A percentile compares a stretch with the other conserved stretches of the same genome.
phyloP scores from a whole-genome alignment of 2,329 filamentous ascomycete species.

The Botrytis aclada region DNA sequence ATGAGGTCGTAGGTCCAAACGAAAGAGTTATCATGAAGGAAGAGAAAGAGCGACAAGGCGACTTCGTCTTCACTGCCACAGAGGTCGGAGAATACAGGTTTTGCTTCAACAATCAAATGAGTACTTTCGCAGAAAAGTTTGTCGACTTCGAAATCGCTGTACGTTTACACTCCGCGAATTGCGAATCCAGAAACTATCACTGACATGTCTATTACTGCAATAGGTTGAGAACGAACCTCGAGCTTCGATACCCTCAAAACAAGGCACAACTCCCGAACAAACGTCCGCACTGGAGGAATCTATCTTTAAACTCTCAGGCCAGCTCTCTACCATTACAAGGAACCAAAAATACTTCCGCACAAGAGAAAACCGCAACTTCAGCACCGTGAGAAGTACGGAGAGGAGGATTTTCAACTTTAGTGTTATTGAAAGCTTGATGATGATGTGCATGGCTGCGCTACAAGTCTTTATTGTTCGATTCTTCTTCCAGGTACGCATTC shows the following conservation, averaged over 20 bases:
- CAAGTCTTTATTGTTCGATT: conserved; percentile 97
- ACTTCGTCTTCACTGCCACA: conserved; percentile 95
- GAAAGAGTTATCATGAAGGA: conserved; percentile 81
- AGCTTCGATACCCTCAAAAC: conserved; percentile 80
- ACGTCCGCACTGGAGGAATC: conserved; percentile 87
- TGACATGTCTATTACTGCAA: not conserved
- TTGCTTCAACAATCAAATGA: conserved; percentile 99
- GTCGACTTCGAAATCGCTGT: conserved; percentile 98
- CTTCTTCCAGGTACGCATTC: conserved; percentile 80
- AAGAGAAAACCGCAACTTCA: conserved; percentile 97
- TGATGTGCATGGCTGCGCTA: conserved; percentile 90
- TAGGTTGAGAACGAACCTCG: conserved; percentile 89
- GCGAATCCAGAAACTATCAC: not conserved
- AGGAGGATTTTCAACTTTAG: conserved; percentile 96
- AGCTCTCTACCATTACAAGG: conserved; percentile 88
- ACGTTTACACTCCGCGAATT: conserved; percentile 40
- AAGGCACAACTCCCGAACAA: conserved; percentile 84
- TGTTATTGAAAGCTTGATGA: conserved; percentile 85
- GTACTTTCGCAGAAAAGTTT: conserved; percentile 93
- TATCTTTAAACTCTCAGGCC: conserved; percentile 83
- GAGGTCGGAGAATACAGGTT: conserved; percentile 87
- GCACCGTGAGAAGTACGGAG: conserved; percentile 95
- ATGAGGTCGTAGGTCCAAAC: conserved; percentile 77
- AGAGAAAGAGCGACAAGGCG: conserved; percentile 88
- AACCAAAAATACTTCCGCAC: conserved; percentile 99